Percentiles rank a stretch among this genome's conserved stretches.
These are phyloP conservation scores for Rhizomucor pusillus DNA, from an alignment of 371 early-diverging fungal genomes.

Conservation along the genomic window DNA sequence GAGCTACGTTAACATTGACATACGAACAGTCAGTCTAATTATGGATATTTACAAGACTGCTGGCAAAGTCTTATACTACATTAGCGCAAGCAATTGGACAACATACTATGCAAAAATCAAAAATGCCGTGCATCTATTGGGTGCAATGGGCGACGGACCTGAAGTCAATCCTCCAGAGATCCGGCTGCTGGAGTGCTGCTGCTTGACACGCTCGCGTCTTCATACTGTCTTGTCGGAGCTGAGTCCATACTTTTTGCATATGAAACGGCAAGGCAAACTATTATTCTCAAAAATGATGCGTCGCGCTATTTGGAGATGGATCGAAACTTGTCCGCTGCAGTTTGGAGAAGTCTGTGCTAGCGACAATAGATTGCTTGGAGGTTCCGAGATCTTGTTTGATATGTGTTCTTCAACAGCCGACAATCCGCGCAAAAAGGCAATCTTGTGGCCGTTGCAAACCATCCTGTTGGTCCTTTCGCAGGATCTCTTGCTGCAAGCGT, in stretches of 20 bases:
- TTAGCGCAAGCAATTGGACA: slow-evolving; percentile 82
- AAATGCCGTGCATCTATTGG: slow-evolving; percentile 41
- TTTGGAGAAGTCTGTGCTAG: slow-evolving; percentile 64
- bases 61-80: slow-evolving; percentile 74
- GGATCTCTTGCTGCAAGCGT: slow-evolving; percentile 62
- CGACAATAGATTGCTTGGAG: slow-evolving; percentile 63
- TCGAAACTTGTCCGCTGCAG: slow-evolving; percentile 70
- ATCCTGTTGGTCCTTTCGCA: slow-evolving; percentile 76
- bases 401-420: slow-evolving; percentile 69
- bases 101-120: slow-evolving; percentile 74
- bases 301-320: slow-evolving; percentile 86
- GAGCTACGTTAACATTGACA: slow-evolving; percentile 20
- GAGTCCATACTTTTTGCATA: slow-evolving; percentile 58
- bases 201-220: slow-evolving; percentile 64
- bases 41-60: slow-evolving; percentile 65
- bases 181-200: slow-evolving; percentile 71
- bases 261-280: slow-evolving; percentile 64
- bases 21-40: slow-evolving; percentile 38
- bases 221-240: slow-evolving; percentile 69
- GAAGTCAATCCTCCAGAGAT: slow-evolving; percentile 67
- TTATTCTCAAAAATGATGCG: slow-evolving; percentile 67
- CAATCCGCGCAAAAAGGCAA: slow-evolving; percentile 54
- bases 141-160: slow-evolving; percentile 53
- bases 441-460: slow-evolving; percentile 84
- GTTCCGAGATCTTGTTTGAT: slow-evolving; percentile 75